Evolutionary conservation across 139 green algal species (phyloP), one percentile per base, ranked within the genome.

Genomic region (Astrephomene gubernaculifera): DNA sequence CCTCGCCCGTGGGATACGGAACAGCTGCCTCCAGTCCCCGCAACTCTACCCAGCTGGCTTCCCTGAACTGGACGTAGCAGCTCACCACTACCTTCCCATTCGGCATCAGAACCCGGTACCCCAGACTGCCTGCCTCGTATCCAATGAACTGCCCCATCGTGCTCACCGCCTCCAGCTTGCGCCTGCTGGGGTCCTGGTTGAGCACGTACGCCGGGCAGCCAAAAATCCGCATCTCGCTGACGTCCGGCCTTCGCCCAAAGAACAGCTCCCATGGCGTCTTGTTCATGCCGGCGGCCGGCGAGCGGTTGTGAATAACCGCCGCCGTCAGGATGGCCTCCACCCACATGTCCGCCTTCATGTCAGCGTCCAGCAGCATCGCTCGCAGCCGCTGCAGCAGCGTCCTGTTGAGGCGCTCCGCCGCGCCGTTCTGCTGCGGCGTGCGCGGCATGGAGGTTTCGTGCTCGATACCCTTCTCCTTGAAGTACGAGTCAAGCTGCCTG

Each of bases 371-470:
- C 27, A 79, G 44, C n/a, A 44, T 2, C 14, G 71, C 71, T 14
- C 71, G 71, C 33, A 2, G 44, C 4, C 35, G 7, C 10, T 82
- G 41, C 54, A 83, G 24, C 2, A 90, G 73, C 1, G 82, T 88
- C 0, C 78, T 39, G 44, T 90, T 90, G 25, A 88, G 71, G 4
- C 78, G 45, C 76, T 90, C 87, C 25, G 87, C 87, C 0, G n/a
- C 44, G 29, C 87, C 87, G 38, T 90, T 88, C 69, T 90, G 87
- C 60, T 88, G 60, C 0, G 82, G 87, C 39, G 82, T 90, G 81
- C 81, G 87, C 0, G 81, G 57, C 35, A 80, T 74, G 29, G 64
- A 79, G 5, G 9, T 27, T 25, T 85, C 5, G 38, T 87, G 68
- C 39, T 49, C 29, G 33, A 90, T 88, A 19, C 87, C 82, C 33